Conservation (phyloP, 2,329 filamentous ascomycete species). For the Beauveria varroae region DNA sequence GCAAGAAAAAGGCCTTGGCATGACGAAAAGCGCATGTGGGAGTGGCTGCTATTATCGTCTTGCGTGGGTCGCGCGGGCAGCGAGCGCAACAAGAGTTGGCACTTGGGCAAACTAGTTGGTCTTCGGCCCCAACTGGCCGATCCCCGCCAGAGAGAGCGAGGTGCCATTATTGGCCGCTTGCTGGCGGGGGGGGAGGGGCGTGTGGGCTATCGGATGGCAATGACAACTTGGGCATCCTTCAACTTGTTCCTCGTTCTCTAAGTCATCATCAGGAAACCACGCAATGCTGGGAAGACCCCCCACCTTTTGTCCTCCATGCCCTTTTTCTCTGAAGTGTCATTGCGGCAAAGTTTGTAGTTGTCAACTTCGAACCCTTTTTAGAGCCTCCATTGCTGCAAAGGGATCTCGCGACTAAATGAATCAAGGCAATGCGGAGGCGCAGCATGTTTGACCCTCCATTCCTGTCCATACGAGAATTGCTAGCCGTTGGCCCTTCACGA, state of each 20-base stretch:
- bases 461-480: not conserved
- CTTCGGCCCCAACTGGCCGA: not conserved
- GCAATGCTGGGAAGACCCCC: not conserved
- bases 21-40: slow-evolving; percentile 4
- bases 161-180: not conserved
- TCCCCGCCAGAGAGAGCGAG: not conserved
- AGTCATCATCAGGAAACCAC: not conserved
- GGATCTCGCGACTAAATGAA: not conserved
- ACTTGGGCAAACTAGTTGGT: not conserved
- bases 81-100: not conserved
- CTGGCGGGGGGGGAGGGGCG: not conserved
- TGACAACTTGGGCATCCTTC: not conserved
- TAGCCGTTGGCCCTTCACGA: not conserved
- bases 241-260: not conserved
- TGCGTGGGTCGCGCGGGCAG: not conserved
- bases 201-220: too few relatives aligned
- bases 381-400: not conserved
- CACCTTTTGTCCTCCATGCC: not conserved
- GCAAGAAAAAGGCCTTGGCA: not conserved
- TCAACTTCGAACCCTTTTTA: not conserved
- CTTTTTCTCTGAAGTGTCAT: not conserved
- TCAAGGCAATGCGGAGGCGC: not conserved
- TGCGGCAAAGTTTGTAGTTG: not conserved
- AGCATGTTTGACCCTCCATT: slow-evolving; percentile 4
- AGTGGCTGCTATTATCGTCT: not conserved